Conservation (phyloP, 2,329 filamentous ascomycete species). For the Neocatenulostroma microsporum region DNA sequence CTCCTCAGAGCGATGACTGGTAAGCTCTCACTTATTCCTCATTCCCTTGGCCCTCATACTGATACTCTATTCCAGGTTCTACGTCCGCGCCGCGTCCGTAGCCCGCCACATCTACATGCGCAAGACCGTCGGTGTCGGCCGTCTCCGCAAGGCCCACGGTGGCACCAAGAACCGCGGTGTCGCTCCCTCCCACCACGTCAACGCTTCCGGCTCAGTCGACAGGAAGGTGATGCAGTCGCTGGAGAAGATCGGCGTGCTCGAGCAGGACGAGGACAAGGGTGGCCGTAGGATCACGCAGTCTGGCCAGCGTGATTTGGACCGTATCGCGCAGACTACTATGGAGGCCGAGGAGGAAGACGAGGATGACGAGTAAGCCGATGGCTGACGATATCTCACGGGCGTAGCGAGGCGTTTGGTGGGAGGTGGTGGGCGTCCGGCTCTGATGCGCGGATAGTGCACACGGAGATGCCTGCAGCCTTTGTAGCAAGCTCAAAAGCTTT, state of each 20-base stretch:
- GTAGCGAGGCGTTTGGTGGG: too few species aligned
- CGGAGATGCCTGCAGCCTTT: too few species aligned
- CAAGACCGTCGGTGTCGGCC: slow-evolving; percentile 98
- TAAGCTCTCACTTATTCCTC: slow-evolving; percentile 46
- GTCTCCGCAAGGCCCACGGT: slow-evolving; percentile 93
- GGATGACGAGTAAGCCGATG: slow-evolving; percentile 28
- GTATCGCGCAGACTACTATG: slow-evolving; percentile 46
- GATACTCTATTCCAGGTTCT: slow-evolving; percentile 46
- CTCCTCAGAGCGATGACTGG: slow-evolving; percentile 98
- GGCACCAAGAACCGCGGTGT: slow-evolving; percentile 86
- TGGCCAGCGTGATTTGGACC: slow-evolving; percentile 98
- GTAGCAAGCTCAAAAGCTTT: too few species aligned
- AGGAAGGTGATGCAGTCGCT: slow-evolving; percentile 95
- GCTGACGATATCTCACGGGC: too few species aligned
- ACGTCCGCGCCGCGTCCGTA: slow-evolving; percentile 82
- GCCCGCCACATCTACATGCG: slow-evolving; percentile 98
- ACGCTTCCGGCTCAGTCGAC: slow-evolving; percentile 91
- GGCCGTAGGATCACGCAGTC: slow-evolving; percentile 96
- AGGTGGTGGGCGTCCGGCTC: too few species aligned
- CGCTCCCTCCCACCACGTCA: slow-evolving; percentile 86
- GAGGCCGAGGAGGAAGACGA: slow-evolving; percentile 45
- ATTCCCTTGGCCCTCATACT: neutral
- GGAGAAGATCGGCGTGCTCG: slow-evolving; percentile 98
- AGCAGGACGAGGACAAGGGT: slow-evolving; percentile 97
- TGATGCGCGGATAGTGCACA: too few species aligned